Conservation (phyloP, 2,329 filamentous ascomycete species). For the Monosporascus sp. region DNA sequence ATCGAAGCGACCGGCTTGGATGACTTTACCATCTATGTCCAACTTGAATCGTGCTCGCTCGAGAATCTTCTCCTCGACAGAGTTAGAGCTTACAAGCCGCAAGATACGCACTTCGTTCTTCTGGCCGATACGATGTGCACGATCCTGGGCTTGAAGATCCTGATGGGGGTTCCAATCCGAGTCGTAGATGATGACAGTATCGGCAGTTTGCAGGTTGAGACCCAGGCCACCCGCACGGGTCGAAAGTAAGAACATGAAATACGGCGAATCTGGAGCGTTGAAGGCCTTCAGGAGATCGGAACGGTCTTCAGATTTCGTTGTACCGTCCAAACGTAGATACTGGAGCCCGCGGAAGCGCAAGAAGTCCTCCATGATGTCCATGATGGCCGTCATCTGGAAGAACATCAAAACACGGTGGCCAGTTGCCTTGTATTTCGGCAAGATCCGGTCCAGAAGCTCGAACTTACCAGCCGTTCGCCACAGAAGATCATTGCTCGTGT, state of each 20-base stretch:
- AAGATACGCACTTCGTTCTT: slow-evolving; percentile 99
- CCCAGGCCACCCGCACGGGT: slow-evolving; percentile 97
- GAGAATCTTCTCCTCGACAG: slow-evolving; percentile 96
- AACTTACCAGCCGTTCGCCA: slow-evolving; percentile 98
- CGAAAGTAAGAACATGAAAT: slow-evolving; percentile 97
- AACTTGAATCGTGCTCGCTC: slow-evolving; percentile 96
- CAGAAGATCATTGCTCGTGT: slow-evolving; percentile 82
- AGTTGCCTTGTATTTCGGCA: slow-evolving; percentile 88
- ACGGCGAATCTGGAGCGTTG: slow-evolving; percentile 84
- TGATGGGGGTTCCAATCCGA: slow-evolving; percentile 99
- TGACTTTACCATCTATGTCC: slow-evolving; percentile 99
- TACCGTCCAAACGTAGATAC: slow-evolving; percentile 91
- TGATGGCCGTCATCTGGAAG: slow-evolving; percentile 99
- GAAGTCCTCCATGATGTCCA: slow-evolving; percentile 99
- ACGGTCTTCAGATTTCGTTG: slow-evolving; percentile 95
- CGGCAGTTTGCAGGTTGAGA: slow-evolving; percentile 93
- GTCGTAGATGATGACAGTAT: slow-evolving; percentile 99
- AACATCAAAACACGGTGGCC: slow-evolving; percentile 98
- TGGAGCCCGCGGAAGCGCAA: slow-evolving; percentile 75
- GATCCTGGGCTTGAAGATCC: slow-evolving; percentile 98
- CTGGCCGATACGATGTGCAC: slow-evolving; percentile 98
- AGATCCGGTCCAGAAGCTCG: slow-evolving; percentile 82
- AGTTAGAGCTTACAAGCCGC: slow-evolving; percentile 91
- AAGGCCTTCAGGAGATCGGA: slow-evolving; percentile 85
- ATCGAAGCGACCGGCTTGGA: slow-evolving; percentile 98